These are phyloP conservation scores for Hydrangea macrophylla DNA, from an alignment of 148 eudicot genomes.

Conservation along the genomic window DNA sequence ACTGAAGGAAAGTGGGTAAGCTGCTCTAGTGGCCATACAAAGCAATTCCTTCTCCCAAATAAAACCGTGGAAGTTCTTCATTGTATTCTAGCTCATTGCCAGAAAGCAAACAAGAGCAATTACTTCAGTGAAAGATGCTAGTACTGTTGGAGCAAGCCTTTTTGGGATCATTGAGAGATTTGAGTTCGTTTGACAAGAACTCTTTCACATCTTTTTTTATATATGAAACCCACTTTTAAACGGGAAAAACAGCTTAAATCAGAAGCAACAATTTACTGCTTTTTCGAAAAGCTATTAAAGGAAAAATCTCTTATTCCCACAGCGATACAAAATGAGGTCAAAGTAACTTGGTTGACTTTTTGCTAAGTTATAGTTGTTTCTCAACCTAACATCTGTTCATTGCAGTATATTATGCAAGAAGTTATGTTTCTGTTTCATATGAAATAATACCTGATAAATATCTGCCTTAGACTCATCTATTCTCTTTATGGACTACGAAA, in stretches of 20 bases:
- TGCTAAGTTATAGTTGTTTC: not conserved
- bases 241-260: too few relatives aligned
- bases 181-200: too few relatives aligned
- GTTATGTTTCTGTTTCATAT: not conserved
- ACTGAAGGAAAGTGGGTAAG: not conserved
- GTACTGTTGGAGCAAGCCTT: not conserved
- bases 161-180: too few relatives aligned
- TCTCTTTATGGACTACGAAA: not conserved
- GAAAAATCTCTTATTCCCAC: too few relatives aligned
- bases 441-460: not conserved
- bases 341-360: too few relatives aligned
- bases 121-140: not conserved
- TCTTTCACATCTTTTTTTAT: too few relatives aligned
- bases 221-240: too few relatives aligned
- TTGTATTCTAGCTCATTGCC: too few relatives aligned
- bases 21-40: not conserved
- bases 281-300: too few relatives aligned
- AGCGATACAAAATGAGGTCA: too few relatives aligned
- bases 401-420: not conserved
- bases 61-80: not conserved
- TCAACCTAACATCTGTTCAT: not conserved
- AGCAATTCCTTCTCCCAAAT: not conserved
- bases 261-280: too few relatives aligned
- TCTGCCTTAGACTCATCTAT: not conserved
- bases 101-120: too few relatives aligned